Conservation (phyloP, 768 basidiomycete genomes). For the Galerina sulciceps region DNA sequence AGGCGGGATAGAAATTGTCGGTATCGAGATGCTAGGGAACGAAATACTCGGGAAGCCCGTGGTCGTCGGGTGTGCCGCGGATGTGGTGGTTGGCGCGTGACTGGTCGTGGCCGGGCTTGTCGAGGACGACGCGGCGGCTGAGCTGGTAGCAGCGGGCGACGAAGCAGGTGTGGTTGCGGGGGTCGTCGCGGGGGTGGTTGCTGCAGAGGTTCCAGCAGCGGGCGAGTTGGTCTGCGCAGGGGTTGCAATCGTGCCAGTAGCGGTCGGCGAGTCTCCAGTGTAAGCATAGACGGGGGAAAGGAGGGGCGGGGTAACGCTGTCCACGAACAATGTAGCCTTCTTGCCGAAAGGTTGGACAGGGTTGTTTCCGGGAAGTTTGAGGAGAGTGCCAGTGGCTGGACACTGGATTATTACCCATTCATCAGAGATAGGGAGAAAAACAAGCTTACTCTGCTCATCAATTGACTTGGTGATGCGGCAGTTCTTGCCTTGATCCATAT, state of each 20-base stretch:
- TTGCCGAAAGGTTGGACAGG: slow-evolving; percentile 45
- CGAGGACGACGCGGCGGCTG: not conserved
- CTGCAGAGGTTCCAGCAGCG: not conserved
- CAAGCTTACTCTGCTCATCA: slow-evolving; percentile 46
- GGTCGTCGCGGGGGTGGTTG: not conserved
- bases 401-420: not conserved
- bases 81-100: slow-evolving; percentile 4
- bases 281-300: slow-evolving; percentile 52
- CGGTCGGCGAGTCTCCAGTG: slow-evolving; percentile 43
- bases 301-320: slow-evolving; percentile 40
- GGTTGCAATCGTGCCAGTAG: slow-evolving; percentile 30
- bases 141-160: slow-evolving; percentile 9
- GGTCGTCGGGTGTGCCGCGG: not conserved
- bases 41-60: slow-evolving; percentile 9
- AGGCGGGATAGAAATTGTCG: slow-evolving; percentile 14
- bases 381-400: slow-evolving; percentile 49
- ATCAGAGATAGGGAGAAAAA: not conserved
- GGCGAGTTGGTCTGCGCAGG: slow-evolving; percentile 3
- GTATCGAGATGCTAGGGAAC: slow-evolving; percentile 15
- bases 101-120: not conserved
- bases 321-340: slow-evolving; percentile 35
- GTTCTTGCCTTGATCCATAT: slow-evolving; percentile 38
- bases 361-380: slow-evolving; percentile 57
- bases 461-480: slow-evolving; percentile 52
- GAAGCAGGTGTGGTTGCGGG: slow-evolving; percentile 3